phyloP scores from a whole-genome alignment of 768 basidiomycete species.

The Auricularia auricula-judae region DNA sequence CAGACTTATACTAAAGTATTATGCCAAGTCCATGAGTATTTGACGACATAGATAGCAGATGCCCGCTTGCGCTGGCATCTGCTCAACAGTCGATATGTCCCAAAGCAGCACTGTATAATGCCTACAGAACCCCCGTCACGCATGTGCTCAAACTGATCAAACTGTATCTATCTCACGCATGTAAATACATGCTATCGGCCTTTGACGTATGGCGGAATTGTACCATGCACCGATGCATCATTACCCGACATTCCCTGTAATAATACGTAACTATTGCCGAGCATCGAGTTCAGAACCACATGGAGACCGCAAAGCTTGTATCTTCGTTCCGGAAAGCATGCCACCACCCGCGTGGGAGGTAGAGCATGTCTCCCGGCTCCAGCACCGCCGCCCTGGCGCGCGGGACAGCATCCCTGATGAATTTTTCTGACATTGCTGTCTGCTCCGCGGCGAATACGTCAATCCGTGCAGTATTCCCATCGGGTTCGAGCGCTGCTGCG shows the following conservation, averaged over 20 bases:
- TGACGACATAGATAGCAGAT: too few relatives aligned
- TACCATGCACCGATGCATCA: too few relatives aligned
- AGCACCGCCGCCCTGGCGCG: slow-evolving; percentile 52
- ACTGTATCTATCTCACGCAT: too few relatives aligned
- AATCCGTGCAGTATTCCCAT: slow-evolving; percentile 66
- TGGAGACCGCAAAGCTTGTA: slow-evolving; percentile 77
- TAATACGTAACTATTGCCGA: neutral
- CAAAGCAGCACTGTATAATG: too few relatives aligned
- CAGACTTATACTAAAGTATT: too few relatives aligned
- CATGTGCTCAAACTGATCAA: too few relatives aligned
- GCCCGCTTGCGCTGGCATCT: too few relatives aligned
- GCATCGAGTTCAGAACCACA: slow-evolving; percentile 62
- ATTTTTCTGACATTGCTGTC: slow-evolving; percentile 22
- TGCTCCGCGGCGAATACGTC: slow-evolving; percentile 54
- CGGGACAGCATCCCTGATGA: slow-evolving; percentile 46
- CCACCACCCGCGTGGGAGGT: slow-evolving; percentile 93
- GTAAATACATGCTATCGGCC: too few relatives aligned
- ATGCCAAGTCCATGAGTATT: too few relatives aligned
- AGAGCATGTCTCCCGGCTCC: slow-evolving; percentile 74
- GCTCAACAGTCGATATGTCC: too few relatives aligned
- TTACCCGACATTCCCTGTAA: neutral
- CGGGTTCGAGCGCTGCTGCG: neutral
- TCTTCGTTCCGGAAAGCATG: slow-evolving; percentile 81
- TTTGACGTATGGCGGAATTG: too few relatives aligned
- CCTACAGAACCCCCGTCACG: too few relatives aligned